A percentile compares a stretch with the other conserved stretches of the same genome.
phyloP scores from a whole-genome alignment of 2,329 filamentous ascomycete genomes.

The Knoxdaviesia capensis region DNA sequence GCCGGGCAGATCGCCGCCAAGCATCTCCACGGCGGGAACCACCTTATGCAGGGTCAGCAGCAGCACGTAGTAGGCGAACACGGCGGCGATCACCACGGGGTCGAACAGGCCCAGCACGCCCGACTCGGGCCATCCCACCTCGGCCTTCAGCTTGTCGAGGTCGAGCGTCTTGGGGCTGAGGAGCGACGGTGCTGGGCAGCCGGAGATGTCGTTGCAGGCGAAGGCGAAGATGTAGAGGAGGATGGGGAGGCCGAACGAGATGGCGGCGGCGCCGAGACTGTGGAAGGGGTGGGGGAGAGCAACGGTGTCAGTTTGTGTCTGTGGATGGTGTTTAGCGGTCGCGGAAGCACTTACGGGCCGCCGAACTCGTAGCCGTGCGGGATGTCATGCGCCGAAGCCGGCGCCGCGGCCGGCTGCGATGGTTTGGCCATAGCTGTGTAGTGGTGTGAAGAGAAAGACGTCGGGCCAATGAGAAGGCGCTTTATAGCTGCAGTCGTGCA shows the following conservation, averaged over 20 bases:
- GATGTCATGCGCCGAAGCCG: slow-evolving; percentile 9
- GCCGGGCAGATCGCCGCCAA: slow-evolving; percentile 49
- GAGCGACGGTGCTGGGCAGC: slow-evolving; percentile 71
- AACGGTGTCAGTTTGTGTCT: not conserved
- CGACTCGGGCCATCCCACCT: slow-evolving; percentile 61
- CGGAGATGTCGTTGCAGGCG: slow-evolving; percentile 78
- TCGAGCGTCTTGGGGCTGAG: slow-evolving; percentile 53
- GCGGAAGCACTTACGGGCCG: slow-evolving; percentile 22
- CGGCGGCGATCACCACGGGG: slow-evolving; percentile 46
- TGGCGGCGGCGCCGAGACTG: slow-evolving; percentile 55
- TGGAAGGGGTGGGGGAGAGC: not conserved
- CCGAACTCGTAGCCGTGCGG: slow-evolving; percentile 29
- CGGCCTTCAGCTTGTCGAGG: slow-evolving; percentile 51
- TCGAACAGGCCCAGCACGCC: slow-evolving; percentile 54
- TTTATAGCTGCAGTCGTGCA: too few relatives aligned
- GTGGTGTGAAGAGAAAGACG: not conserved
- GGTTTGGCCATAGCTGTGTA: slow-evolving; percentile 13
- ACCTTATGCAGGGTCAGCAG: slow-evolving; percentile 56
- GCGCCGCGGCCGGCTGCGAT: slow-evolving; percentile 8
- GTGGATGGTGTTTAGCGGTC: not conserved
- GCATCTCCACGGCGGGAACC: slow-evolving; percentile 50
- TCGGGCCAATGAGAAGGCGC: too few relatives aligned
- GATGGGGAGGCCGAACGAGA: slow-evolving; percentile 64
- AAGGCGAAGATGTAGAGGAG: slow-evolving; percentile 66
- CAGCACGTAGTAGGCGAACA: slow-evolving; percentile 58